Evolutionary conservation across 2,329 filamentous ascomycete species (phyloP).

Genomic region (Albifimbria verrucaria): DNA sequence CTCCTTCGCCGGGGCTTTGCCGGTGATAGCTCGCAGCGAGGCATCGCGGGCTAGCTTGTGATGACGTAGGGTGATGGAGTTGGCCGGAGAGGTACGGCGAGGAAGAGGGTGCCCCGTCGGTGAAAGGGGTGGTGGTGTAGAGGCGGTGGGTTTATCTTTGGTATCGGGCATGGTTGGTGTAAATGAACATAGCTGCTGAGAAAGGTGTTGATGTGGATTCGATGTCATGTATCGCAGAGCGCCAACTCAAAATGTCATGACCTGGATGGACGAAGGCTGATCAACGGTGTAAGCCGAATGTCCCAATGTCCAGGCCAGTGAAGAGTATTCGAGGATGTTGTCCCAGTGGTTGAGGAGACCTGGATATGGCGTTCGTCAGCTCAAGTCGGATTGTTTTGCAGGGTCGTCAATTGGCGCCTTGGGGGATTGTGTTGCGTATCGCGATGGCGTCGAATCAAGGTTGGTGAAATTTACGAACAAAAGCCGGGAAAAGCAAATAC

Average conservation of each 20-base stretch:
- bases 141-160: slow-evolving; percentile 9
- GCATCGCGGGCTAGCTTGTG: slow-evolving; percentile 43
- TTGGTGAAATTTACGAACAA: no score
- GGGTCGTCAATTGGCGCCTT: no score
- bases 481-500: no score
- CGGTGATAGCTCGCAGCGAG: slow-evolving; percentile 23
- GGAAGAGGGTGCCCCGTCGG: slow-evolving; percentile 38
- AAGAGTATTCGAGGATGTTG: no score
- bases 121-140: slow-evolving; percentile 20
- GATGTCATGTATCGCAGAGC: neutral
- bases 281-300: no score
- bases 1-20: slow-evolving; percentile 16
- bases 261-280: neutral
- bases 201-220: neutral
- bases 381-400: no score
- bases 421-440: no score
- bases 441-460: no score
- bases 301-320: no score
- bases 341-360: no score
- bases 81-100: slow-evolving; percentile 39
- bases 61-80: slow-evolving; percentile 45
- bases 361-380: no score
- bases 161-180: slow-evolving; percentile 27
- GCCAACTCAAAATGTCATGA: neutral
- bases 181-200: neutral